Conservation (phyloP, 106 monocot species). For the Apostasia shenzhenica region DNA sequence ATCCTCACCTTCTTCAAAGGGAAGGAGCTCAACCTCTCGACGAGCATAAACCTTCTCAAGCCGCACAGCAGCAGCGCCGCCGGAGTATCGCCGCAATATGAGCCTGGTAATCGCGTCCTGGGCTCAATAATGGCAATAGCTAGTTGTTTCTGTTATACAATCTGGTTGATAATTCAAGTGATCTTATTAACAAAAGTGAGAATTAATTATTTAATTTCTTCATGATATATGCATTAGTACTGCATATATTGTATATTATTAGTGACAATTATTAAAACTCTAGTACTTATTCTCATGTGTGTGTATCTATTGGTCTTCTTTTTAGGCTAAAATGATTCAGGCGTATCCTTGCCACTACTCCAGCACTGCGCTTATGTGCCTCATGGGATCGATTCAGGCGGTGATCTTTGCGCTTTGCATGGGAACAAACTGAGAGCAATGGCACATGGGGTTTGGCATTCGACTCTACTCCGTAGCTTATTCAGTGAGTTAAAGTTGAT, state of each 20-base stretch:
- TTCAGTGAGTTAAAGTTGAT: conserved; percentile 16
- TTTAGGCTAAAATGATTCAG: conserved; percentile 48
- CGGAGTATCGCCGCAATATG: conserved; percentile 1
- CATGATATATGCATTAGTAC: no score
- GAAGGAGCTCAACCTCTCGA: conserved; percentile 31
- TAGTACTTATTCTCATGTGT: neutral
- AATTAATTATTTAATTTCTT: neutral
- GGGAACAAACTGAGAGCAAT: conserved; percentile 22
- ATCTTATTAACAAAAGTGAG: conserved; percentile 1
- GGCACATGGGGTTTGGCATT: conserved; percentile 33
- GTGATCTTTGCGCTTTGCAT: conserved; percentile 21
- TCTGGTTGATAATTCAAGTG: conserved; percentile 81
- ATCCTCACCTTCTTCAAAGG: conserved; percentile 78
- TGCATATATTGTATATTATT: neutral
- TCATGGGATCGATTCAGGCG: conserved; percentile 26
- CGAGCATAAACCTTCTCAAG: conserved; percentile 11
- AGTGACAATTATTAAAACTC: neutral
- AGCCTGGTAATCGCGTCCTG: conserved; percentile 15
- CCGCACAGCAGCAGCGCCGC: neutral
- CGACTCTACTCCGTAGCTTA: conserved; percentile 39
- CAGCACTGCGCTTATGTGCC: conserved; percentile 40
- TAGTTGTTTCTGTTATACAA: conserved; percentile 47
- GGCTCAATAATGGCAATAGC: conserved; percentile 43
- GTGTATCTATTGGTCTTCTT: neutral
- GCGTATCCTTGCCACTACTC: conserved; percentile 54